Evolutionary conservation across 768 basidiomycete species (phyloP).

Genomic region (Lactifluus hygrophoroides): DNA sequence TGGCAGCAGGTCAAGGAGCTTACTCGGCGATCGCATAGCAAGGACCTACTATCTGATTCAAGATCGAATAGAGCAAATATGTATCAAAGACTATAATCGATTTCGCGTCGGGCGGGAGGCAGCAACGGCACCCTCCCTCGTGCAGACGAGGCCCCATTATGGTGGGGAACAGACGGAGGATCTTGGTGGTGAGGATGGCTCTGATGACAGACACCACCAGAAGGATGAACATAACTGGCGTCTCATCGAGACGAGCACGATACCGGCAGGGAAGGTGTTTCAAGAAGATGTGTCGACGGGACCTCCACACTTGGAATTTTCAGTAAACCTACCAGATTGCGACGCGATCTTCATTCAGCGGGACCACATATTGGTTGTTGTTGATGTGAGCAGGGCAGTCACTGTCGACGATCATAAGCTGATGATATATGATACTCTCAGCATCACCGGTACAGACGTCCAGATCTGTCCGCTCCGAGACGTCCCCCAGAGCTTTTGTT

Average conservation of each 20-base stretch:
- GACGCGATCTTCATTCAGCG: not conserved
- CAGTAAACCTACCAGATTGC: not conserved
- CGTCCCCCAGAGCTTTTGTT: too few species aligned
- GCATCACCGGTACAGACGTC: too few species aligned
- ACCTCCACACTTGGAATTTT: not conserved
- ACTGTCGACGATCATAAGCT: too few species aligned
- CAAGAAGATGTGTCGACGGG: not conserved
- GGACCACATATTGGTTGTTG: not conserved
- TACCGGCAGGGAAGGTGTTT: not conserved
- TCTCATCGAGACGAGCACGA: not conserved
- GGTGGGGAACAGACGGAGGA: too few species aligned
- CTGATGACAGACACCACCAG: not conserved
- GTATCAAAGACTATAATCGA: not conserved
- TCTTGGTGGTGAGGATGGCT: not conserved
- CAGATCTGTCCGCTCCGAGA: too few species aligned
- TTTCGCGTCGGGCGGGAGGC: not conserved
- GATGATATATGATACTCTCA: too few species aligned
- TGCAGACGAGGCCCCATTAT: too few species aligned
- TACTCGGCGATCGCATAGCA: not conserved
- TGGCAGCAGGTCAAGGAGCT: too few species aligned
- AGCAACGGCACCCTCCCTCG: too few species aligned
- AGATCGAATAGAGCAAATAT: not conserved
- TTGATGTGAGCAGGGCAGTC: not conserved
- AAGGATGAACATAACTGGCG: not conserved
- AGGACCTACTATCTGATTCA: not conserved